phyloP scores from a whole-genome alignment of 2,329 filamentous ascomycete genomes.

The Trichoderma breve region DNA sequence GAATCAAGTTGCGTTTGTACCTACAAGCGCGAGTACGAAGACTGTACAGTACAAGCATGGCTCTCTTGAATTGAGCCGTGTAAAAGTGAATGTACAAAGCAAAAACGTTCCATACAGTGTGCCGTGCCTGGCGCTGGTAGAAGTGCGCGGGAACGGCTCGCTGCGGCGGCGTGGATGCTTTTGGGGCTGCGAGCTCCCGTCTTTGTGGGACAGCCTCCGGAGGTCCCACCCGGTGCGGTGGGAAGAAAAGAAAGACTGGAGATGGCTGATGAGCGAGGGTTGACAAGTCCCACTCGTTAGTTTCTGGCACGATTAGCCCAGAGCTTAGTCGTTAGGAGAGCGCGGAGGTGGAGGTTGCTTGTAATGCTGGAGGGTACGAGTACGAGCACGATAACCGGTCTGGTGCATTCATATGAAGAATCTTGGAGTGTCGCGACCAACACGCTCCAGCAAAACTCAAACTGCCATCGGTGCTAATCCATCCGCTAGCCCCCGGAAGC shows the following conservation, averaged over 20 bases:
- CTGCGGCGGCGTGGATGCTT: constrained; percentile 19
- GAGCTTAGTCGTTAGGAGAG: not conserved
- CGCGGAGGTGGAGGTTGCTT: not conserved
- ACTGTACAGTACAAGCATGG: not conserved
- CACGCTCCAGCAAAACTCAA: not conserved
- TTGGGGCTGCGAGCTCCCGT: constrained; percentile 19
- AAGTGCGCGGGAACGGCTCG: constrained; percentile 20
- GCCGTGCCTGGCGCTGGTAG: constrained; percentile 19
- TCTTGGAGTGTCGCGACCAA: not conserved
- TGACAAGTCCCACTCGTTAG: not conserved
- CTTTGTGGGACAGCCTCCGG: constrained; percentile 19
- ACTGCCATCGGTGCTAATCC: constrained; percentile 7
- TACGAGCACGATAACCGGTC: not conserved
- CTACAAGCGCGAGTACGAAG: not conserved
- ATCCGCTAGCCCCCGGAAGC: constrained; percentile 18
- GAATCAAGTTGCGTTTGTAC: too few species aligned
- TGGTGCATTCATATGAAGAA: not conserved
- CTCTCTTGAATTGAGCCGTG: not conserved
- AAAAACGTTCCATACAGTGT: constrained; percentile 11
- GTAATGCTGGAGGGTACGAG: not conserved
- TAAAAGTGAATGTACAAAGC: not conserved
- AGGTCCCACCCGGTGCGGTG: constrained; percentile 19
- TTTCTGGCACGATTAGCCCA: not conserved
- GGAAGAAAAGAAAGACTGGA: not conserved
- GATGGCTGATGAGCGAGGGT: not conserved